phyloP scores from a whole-genome alignment of 495 filamentous ascomycete species.

The Pseudoneurospora amorphoporcata region DNA sequence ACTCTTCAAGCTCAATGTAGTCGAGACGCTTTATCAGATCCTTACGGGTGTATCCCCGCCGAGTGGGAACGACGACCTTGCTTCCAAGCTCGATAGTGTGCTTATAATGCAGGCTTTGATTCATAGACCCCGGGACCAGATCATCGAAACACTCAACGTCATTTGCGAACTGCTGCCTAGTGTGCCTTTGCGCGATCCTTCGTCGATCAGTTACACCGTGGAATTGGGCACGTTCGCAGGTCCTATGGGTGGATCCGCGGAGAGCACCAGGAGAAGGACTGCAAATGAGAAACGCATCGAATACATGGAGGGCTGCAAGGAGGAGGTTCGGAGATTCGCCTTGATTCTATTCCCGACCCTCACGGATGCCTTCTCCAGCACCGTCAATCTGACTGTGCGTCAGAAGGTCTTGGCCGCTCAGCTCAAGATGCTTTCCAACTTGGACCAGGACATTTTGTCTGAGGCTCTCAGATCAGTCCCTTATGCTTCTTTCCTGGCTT shows the following conservation, averaged over 20 bases:
- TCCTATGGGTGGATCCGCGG: conserved; percentile 23
- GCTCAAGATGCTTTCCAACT: conserved; percentile 95
- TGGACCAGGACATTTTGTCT: conserved; percentile 72
- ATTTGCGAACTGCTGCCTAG: conserved; percentile 89
- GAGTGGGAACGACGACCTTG: conserved; percentile 63
- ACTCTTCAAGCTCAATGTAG: conserved; percentile 91
- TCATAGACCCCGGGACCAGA: conserved; percentile 90
- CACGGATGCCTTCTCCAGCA: conserved; percentile 95
- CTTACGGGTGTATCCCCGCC: conserved; percentile 93
- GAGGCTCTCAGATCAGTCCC: conserved; percentile 84
- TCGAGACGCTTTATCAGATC: conserved; percentile 97
- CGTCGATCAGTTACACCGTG: conserved; percentile 39
- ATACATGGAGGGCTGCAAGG: conserved; percentile 67
- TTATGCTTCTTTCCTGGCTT: conserved; percentile 93
- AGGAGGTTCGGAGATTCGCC: conserved; percentile 82
- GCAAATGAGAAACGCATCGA: conserved; percentile 69
- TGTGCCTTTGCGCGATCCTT: conserved; percentile 42
- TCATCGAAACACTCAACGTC: conserved; percentile 94
- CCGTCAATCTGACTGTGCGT: conserved; percentile 94
- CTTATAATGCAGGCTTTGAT: conserved; percentile 98
- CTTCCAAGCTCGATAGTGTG: conserved; percentile 90
- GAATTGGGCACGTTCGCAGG: conserved; percentile 30
- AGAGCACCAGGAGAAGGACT: conserved; percentile 43
- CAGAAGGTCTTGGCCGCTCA: conserved; percentile 93
- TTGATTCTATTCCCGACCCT: conserved; percentile 93